phyloP scores from a whole-genome alignment of 176 grass and related monocot genomes.

The Oryza longistaminata region DNA sequence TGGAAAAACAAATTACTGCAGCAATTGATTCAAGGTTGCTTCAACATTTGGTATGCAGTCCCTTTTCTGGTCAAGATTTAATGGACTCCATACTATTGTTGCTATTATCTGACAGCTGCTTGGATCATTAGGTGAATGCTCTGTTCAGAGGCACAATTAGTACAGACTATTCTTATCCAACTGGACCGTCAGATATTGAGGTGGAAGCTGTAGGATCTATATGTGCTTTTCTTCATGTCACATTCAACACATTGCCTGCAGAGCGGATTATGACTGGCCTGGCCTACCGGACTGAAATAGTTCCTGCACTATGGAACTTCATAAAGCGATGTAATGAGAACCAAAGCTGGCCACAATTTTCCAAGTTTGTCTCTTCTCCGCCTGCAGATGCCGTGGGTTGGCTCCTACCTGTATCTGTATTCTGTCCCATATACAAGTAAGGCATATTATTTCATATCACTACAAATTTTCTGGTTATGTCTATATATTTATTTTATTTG shows the following conservation, averaged over 20 bases:
- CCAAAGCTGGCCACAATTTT: conserved; percentile 80
- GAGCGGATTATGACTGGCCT: conserved; percentile 75
- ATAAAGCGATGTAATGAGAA: conserved; percentile 83
- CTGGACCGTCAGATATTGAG: conserved; percentile 62
- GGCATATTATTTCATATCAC: conserved; percentile 4
- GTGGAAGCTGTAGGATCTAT: conserved; percentile 88
- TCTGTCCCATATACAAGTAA: conserved; percentile 99
- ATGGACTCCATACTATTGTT: conserved; percentile 26
- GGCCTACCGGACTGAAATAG: conserved; percentile 94
- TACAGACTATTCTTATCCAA: conserved; percentile 51
- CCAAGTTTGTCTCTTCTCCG: conserved; percentile 55
- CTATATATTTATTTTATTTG: conserved; percentile 24
- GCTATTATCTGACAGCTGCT: conserved; percentile 42
- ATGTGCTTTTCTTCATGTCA: conserved; percentile 94
- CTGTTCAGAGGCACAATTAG: conserved; percentile 64
- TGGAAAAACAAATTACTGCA: conserved; percentile 71
- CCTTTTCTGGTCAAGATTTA: background rate
- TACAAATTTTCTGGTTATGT: background rate
- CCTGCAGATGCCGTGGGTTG: conserved; percentile 67
- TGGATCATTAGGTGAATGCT: conserved; percentile 77
- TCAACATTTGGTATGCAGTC: conserved; percentile 71
- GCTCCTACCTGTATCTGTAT: conserved; percentile 92
- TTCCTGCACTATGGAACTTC: conserved; percentile 88
- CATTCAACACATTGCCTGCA: conserved; percentile 74
- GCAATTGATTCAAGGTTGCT: conserved; percentile 86